Conservation (phyloP, 345 rosid species). For the Odontarrhena argentea region DNA sequence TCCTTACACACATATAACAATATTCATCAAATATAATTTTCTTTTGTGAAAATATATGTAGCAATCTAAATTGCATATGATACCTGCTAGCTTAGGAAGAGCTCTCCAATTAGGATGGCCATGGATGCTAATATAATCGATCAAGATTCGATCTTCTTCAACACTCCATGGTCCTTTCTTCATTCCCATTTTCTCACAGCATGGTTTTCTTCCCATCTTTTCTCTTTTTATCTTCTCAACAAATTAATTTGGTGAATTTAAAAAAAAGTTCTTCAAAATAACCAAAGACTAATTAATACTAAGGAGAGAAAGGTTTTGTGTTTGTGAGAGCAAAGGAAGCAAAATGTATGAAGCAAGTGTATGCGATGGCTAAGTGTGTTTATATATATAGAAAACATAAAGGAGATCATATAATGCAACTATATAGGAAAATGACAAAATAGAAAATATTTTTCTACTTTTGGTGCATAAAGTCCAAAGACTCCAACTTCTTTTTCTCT, state of each 20-base stretch:
- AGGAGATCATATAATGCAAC: slow-evolving; percentile 12
- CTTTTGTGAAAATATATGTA: background rate
- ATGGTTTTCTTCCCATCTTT: slow-evolving; percentile 44
- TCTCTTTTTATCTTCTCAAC: background rate
- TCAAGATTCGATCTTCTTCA: slow-evolving; percentile 45
- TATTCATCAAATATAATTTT: background rate
- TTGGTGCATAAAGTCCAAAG: slow-evolving; percentile 27
- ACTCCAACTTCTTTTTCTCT: slow-evolving; percentile 21
- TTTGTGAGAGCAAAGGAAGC: slow-evolving; percentile 13
- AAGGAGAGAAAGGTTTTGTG: background rate
- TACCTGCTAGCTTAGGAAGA: slow-evolving; percentile 44
- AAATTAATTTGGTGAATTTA: background rate
- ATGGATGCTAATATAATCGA: slow-evolving; percentile 27
- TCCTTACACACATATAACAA: slow-evolving; percentile 2
- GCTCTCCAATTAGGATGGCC: slow-evolving; percentile 48
- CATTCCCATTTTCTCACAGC: slow-evolving; percentile 45
- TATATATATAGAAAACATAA: background rate
- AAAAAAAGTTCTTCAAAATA: background rate
- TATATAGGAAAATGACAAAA: slow-evolving; percentile 19
- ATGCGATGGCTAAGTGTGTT: slow-evolving; percentile 34
- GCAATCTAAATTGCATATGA: background rate
- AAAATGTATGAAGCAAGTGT: slow-evolving; percentile 29
- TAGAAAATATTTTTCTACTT: slow-evolving; percentile 18
- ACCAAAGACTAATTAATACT: background rate
- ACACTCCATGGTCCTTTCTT: slow-evolving; percentile 46